Percentiles rank a stretch among this genome's conserved stretches.
phyloP scores from a whole-genome alignment of 768 basidiomycete genomes.

The Mycena albidolilacea region DNA sequence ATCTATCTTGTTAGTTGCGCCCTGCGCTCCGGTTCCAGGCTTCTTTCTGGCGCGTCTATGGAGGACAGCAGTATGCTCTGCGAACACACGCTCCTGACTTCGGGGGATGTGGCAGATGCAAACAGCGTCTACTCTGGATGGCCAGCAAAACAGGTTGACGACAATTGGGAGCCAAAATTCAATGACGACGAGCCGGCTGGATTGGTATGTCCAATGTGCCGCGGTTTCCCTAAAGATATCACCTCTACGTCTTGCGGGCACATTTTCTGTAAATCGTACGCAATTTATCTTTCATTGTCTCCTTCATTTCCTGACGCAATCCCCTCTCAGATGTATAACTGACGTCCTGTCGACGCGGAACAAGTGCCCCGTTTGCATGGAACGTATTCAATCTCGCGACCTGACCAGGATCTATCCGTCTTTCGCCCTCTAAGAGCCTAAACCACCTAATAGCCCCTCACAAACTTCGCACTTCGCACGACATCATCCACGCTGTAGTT shows the following conservation, averaged over 20 bases:
- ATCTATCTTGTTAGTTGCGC: constrained; percentile 50
- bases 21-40: constrained; percentile 60
- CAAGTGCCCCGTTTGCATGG: constrained; percentile 42
- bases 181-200: constrained; percentile 36
- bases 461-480: not conserved
- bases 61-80: constrained; percentile 64
- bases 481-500: constrained; percentile 28
- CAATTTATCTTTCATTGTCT: not conserved
- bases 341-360: constrained; percentile 21
- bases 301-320: not conserved
- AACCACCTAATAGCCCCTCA: not conserved
- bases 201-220: constrained; percentile 51
- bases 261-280: constrained; percentile 43
- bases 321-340: constrained; percentile 35
- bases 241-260: constrained; percentile 52
- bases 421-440: constrained; percentile 35
- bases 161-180: constrained; percentile 38
- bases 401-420: constrained; percentile 39
- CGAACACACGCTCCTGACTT: constrained; percentile 63
- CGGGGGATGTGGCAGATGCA: constrained; percentile 61
- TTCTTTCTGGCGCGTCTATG: constrained; percentile 67
- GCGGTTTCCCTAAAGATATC: constrained; percentile 49
- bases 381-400: constrained; percentile 18
- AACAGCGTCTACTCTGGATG: constrained; percentile 59
- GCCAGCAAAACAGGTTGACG: constrained; percentile 55